Conservation (phyloP, 2,329 filamentous ascomycete species). For the Epichloe aotearoae region DNA sequence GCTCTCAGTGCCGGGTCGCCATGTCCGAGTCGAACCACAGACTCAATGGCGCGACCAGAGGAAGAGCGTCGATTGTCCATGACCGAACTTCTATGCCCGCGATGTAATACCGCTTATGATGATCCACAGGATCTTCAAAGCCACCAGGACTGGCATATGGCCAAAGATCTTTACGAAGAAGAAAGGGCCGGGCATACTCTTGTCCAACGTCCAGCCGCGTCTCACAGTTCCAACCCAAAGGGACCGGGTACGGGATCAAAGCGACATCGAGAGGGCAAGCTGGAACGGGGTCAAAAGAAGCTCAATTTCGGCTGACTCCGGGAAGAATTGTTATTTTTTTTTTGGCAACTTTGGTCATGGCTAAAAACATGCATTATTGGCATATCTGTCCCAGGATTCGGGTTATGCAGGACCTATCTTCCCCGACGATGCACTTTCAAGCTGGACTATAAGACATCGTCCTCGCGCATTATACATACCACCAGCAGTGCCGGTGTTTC, state of each 20-base stretch:
- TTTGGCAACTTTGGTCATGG: not conserved
- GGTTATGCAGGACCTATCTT: not conserved
- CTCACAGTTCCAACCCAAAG: slow-evolving; percentile 17
- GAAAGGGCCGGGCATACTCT: slow-evolving; percentile 39
- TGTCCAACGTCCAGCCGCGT: slow-evolving; percentile 22
- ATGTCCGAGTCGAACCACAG: not conserved
- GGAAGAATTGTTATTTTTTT: not conserved
- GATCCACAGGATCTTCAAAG: slow-evolving; percentile 49
- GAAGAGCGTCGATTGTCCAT: not conserved
- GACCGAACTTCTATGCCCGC: slow-evolving; percentile 37
- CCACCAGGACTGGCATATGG: slow-evolving; percentile 91
- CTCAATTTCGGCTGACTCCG: slow-evolving; percentile 43
- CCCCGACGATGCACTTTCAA: not conserved
- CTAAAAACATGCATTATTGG: not conserved
- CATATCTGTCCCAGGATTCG: not conserved
- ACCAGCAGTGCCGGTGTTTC: not conserved
- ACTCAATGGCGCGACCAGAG: not conserved
- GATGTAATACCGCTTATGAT: slow-evolving; percentile 51
- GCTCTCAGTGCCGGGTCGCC: not conserved
- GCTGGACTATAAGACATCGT: not conserved
- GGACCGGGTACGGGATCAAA: slow-evolving; percentile 25
- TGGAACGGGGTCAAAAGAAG: slow-evolving; percentile 47
- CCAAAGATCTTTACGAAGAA: slow-evolving; percentile 63
- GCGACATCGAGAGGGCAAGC: slow-evolving; percentile 25
- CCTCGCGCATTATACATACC: not conserved